Conservation (phyloP, 495 filamentous ascomycete species). For the Sabuloglossum arenarium region DNA sequence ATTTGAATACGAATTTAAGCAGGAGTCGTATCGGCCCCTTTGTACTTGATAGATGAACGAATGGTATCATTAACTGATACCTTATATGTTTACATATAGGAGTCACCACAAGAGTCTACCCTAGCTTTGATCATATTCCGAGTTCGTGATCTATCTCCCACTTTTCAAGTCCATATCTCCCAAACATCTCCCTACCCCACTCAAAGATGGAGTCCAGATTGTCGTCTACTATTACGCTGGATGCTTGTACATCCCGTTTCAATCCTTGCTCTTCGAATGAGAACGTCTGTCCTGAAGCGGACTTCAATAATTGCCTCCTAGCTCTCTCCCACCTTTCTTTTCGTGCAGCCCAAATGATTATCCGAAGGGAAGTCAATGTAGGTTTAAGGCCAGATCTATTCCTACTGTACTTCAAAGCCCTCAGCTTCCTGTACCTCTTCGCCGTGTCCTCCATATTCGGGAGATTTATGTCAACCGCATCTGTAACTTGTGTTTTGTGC, state of each 20-base stretch:
- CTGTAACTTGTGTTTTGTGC: not conserved
- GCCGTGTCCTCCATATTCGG: not conserved
- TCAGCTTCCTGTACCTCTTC: not conserved
- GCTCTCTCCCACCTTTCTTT: not conserved
- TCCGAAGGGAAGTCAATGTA: slow-evolving; percentile 9
- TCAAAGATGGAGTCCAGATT: slow-evolving; percentile 14
- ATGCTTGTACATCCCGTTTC: slow-evolving; percentile 21
- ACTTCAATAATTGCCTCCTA: not conserved
- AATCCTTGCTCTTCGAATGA: not conserved
- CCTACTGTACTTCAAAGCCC: not conserved
- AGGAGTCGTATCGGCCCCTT: too few species aligned
- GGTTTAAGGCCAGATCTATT: slow-evolving; percentile 6
- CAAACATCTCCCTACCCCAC: slow-evolving; percentile 20
- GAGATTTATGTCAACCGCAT: not conserved
- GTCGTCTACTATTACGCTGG: slow-evolving; percentile 14
- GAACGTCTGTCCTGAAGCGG: not conserved
- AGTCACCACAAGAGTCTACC: too few species aligned
- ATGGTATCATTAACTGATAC: too few species aligned
- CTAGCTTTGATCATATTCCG: too few species aligned
- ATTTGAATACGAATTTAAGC: too few species aligned
- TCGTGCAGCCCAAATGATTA: slow-evolving; percentile 9
- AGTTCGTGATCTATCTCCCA: slow-evolving; percentile 20
- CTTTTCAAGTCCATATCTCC: slow-evolving; percentile 14
- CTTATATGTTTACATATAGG: too few species aligned
- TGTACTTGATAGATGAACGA: too few species aligned